Evolutionary conservation across 805 yeast species (phyloP), one percentile per base, ranked within the genome.

Genomic region (Wickerhamomyces strasburgensis): DNA sequence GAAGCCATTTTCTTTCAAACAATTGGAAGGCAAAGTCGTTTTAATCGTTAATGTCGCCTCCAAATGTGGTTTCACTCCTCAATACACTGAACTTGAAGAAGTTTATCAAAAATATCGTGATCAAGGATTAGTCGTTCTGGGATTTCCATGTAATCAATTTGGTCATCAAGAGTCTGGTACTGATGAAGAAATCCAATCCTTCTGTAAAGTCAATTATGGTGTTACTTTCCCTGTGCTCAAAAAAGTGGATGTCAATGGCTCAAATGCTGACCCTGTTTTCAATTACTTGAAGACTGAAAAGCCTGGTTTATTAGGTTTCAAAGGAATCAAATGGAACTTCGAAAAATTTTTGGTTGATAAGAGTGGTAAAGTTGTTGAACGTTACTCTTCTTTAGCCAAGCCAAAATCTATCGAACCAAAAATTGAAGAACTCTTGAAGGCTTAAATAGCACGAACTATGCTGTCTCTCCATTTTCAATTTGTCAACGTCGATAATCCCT

Each of bases 121-220:
- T 39, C 54, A 74, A 47, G 95, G 88, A 6, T 65, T 87, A 26
- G 80, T 64, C 37, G 71, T 87, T 36, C 46, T 87, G 29, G 96
- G 87, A 2, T 86, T 88, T 75, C 96, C 96, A 37, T 84, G 95
- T 63, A 84, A 85, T 64, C 96, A 88, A 62, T 87, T 87, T 54
- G 93, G 84, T 27, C 73, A 57, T 73, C 94, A 73, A 82, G 94
- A 69, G 79, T 94, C 66, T 32, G 82, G 82, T 15, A 56, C 71
- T 13, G 76, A 73, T 31, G 73, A 78, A 35, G 89, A 84, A 57
- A 85, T 87, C 51, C 78, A 76, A 27, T 60, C 70, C 29, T 87
- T 87, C 69, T 87, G 96, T 64, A 62, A 74, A 33, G 58, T 78
- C 52, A 88, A 86, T 68, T 93, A 80, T 59, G 96, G 96, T 37